Evolutionary conservation across 805 yeast genomes (phyloP).

Genomic region (Wickerhamiella dianesei): DNA sequence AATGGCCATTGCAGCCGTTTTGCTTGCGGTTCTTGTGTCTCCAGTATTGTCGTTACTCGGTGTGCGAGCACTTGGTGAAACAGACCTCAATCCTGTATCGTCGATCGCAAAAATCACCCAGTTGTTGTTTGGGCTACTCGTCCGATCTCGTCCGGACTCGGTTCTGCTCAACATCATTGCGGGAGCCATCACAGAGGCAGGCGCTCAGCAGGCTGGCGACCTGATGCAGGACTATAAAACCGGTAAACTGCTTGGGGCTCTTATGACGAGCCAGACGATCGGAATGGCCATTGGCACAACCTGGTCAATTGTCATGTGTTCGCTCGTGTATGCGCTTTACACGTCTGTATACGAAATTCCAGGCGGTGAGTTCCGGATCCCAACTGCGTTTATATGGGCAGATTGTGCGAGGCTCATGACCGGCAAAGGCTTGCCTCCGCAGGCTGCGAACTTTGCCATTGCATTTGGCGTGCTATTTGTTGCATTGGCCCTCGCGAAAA

Average conservation of each 20-base stretch:
- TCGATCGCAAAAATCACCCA: conserved; percentile 94
- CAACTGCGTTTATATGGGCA: conserved; percentile 93
- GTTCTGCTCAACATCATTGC: conserved; percentile 79
- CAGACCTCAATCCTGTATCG: conserved; percentile 91
- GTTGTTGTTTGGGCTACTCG: conserved; percentile 65
- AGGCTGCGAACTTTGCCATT: conserved; percentile 52
- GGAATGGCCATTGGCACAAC: conserved; percentile 83
- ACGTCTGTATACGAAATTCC: conserved; percentile 77
- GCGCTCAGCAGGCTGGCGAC: conserved; percentile 98
- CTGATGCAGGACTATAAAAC: conserved; percentile 95
- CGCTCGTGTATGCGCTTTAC: conserved; percentile 72
- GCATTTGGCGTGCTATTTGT: conserved; percentile 55
- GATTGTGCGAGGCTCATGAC: conserved; percentile 89
- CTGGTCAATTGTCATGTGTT: conserved; percentile 69
- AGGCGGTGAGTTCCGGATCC: conserved; percentile 65
- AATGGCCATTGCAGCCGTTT: conserved; percentile 57
- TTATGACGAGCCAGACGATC: conserved; percentile 78
- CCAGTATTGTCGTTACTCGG: conserved; percentile 71
- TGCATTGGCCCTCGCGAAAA: conserved; percentile 41
- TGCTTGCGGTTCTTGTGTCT: conserved; percentile 60
- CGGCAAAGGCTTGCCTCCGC: conserved; percentile 79
- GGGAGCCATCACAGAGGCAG: conserved; percentile 96
- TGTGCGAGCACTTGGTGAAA: conserved; percentile 89
- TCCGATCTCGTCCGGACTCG: conserved; percentile 71
- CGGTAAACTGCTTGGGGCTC: conserved; percentile 81